Base-by-base conservation (phyloP, 257 asterid species). In the Jacaranda mimosifolia region DNA sequence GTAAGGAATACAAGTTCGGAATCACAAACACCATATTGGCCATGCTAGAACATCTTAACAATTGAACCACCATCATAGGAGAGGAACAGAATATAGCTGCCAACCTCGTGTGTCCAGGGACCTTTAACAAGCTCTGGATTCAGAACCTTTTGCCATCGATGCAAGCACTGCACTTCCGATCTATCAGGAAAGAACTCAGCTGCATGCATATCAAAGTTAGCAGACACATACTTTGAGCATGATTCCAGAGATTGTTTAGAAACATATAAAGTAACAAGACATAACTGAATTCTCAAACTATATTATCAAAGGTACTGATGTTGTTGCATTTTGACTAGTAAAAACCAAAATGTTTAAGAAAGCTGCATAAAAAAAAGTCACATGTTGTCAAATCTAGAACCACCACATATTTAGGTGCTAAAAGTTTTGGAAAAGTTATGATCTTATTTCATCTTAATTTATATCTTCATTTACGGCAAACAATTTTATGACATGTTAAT, bases 91-190 rank as follows among this genome's bases (percentile, higher is more conserved):
- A 76, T 71, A 62, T 48, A 75, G 83, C 48, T 68, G 63, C 83
- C 52, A 49, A 93, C 99, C 98, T 91, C 98, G 68, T 77, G 92
- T 63, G 97, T 91, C 99, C 99, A 96, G 59, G 99, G 99, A 74
- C 99, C 99, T 87, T 96, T 96, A 75, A 96, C 94, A 83, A 96
- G 99, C 63, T 93, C 97, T 56, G 99, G 99, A 85, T 96, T 93
- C 81, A 96, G 85, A 88, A 96, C 99, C 88, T 96, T 96, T 79
- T 96, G 99, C 99, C 99, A 96, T 80, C 99, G 89, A 75, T 96
- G 99, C 86, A 96, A 86, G 86, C 99, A 96, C 86, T 96, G 99
- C 76, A 96, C 99, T 87, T 96, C 99, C 77, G 99, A 91, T 92
- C 99, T 89, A 85, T 91, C 97, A 13, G 99, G 97, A 77, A 96